Percentiles rank a stretch among this genome's conserved stretches.
Conservation (phyloP, 768 basidiomycete genomes). For the Rhizopogon vinicolor region DNA sequence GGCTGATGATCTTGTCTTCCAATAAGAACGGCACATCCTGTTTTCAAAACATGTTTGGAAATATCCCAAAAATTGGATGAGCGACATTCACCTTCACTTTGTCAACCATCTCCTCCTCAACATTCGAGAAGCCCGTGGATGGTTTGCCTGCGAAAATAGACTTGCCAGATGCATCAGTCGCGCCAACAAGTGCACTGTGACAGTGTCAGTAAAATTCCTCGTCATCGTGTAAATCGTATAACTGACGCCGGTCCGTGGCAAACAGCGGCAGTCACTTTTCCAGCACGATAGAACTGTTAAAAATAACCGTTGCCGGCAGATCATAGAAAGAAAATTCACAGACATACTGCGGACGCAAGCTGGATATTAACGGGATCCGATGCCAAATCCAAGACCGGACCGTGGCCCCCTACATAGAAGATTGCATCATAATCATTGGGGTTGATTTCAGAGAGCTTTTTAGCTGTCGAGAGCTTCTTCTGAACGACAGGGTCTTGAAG, state of each 20-base stretch:
- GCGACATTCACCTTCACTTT: constrained; percentile 37
- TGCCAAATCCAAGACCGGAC: constrained; percentile 70
- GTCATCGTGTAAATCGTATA: not conserved
- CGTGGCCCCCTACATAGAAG: constrained; percentile 79
- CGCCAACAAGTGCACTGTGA: constrained; percentile 52
- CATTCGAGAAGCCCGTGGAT: constrained; percentile 68
- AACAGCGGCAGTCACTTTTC: constrained; percentile 66
- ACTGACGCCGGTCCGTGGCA: constrained; percentile 73
- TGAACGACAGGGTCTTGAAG: constrained; percentile 52
- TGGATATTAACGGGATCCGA: constrained; percentile 49
- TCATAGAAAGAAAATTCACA: not conserved
- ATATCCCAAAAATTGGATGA: not conserved
- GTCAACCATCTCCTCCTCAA: constrained; percentile 51
- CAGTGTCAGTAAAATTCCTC: not conserved
- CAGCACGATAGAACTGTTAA: constrained; percentile 57
- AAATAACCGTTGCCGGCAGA: not conserved
- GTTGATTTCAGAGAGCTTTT: constrained; percentile 57
- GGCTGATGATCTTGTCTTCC: constrained; percentile 56
- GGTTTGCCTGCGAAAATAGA: constrained; percentile 59
- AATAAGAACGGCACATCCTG: constrained; percentile 68
- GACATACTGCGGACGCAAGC: constrained; percentile 50
- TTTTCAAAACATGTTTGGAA: not conserved
- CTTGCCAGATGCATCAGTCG: constrained; percentile 48
- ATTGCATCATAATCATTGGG: constrained; percentile 63
- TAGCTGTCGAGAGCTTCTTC: constrained; percentile 48